Evolutionary conservation across 106 monocot species (phyloP), one percentile per base, ranked within the genome.

Genomic region (Agapanthus africanus): DNA sequence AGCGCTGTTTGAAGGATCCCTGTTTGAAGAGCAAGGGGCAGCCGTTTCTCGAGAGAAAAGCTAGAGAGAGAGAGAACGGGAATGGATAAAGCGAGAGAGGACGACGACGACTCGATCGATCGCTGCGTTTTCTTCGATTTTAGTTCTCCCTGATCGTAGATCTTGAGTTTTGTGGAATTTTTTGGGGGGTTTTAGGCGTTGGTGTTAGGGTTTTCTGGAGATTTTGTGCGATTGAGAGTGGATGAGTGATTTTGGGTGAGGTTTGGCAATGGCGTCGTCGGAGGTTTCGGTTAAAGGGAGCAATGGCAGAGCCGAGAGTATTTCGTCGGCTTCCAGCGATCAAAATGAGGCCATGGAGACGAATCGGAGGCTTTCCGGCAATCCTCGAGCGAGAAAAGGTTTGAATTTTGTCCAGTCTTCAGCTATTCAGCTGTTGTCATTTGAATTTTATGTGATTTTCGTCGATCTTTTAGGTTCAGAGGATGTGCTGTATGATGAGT

Each of bases 401-500:
- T 47, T 2, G 4, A 47, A 47, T 15, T 15, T 47, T 47, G 46
- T 47, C 13, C 46, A 7, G 46, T 47, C 19, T 7, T 47, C 16
- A 15, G 13, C 19, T 13, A 15, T 47, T 47, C 46, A 15, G 46
- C 46, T n/a, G n/a, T n/a, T n/a, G n/a, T n/a, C n/a, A n/a, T n/a
- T n/a, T n/a, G 1, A 47, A 13, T 13, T 47, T 47, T 15, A 47
- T 47, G 46, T 4, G 46, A 47, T 47, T 47, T 47, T 19, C 19
- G 46, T 19, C 46, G 16, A 47, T 15, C 13, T 21, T 37, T 54
- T 33, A 87, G 87, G 74, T 49, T 63, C 51, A 73, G 87, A 78
- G 63, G 85, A 86, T 28, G 79, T 73, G 38, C 51, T 95, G 51
- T 95, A 95, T 44, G 72, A 68, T 18, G 95, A 91, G 81, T 83